Evolutionary conservation across 768 basidiomycete genomes (phyloP).

Genomic region (Imleria badia): DNA sequence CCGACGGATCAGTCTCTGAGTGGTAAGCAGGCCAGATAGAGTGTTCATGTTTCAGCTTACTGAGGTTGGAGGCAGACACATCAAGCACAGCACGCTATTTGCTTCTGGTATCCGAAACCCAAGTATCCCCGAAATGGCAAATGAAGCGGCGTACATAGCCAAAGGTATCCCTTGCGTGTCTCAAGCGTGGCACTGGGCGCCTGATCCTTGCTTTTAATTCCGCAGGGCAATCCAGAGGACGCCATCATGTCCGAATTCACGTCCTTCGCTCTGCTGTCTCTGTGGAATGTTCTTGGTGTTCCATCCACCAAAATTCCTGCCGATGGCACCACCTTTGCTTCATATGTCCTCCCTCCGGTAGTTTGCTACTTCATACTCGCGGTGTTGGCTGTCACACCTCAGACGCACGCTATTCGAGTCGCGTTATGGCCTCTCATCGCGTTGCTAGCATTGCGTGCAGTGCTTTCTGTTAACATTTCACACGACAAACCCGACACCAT

Average conservation of each 20-base stretch:
- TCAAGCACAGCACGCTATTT: no score
- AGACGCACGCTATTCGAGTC: background rate
- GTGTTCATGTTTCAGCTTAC: no score
- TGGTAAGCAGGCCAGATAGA: no score
- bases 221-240: background rate
- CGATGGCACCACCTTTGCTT: background rate
- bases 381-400: background rate
- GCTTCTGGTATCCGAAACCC: no score
- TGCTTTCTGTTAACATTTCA: background rate
- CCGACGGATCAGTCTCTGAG: background rate
- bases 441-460: background rate
- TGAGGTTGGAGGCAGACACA: no score
- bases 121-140: no score
- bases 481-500: background rate
- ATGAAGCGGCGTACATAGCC: no score
- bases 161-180: no score
- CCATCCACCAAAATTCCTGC: background rate
- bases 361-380: background rate
- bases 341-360: background rate
- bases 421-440: slow-evolving; percentile 1
- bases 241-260: background rate
- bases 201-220: background rate
- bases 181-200: no score
- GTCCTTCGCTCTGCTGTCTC: background rate
- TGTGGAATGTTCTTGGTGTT: background rate